phyloP scores from a whole-genome alignment of 1,139 yeast genomes.

The Nakaseomyces sp. region DNA sequence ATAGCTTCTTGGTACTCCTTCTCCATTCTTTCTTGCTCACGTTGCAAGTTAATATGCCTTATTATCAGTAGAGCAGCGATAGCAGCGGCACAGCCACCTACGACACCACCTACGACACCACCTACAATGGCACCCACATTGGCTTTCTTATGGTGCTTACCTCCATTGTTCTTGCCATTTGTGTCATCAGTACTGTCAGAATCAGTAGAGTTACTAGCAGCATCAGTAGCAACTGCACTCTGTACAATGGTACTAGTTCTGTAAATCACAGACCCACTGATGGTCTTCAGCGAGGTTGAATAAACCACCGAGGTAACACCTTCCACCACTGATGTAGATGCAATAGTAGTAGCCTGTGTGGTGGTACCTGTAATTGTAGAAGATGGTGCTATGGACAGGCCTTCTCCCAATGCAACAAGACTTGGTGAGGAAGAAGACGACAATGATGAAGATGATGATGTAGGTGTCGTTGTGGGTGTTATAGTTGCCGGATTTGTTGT shows the following conservation, averaged over 20 bases:
- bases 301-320: constrained; percentile 14
- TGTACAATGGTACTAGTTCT: constrained; percentile 26
- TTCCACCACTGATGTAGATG: background rate
- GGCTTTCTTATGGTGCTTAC: constrained; percentile 16
- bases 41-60: constrained; percentile 26
- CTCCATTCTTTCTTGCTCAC: constrained; percentile 32
- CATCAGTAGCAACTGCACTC: constrained; percentile 13
- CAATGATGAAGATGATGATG: background rate
- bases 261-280: constrained; percentile 27
- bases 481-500: too few relatives aligned
- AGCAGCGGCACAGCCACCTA: constrained; percentile 24
- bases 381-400: constrained; percentile 4
- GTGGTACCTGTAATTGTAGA: constrained; percentile 4
- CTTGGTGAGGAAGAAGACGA: background rate
- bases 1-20: constrained; percentile 33
- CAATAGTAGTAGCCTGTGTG: constrained; percentile 7
- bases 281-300: constrained; percentile 23
- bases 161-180: constrained; percentile 5
- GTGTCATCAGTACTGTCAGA: constrained; percentile 10
- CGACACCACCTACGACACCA: constrained; percentile 32
- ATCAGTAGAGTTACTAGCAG: constrained; percentile 9
- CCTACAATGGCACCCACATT: constrained; percentile 32
- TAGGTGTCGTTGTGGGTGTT: background rate
- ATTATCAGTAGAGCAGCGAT: constrained; percentile 20
- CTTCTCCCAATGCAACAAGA: constrained; percentile 4